phyloP scores from a whole-genome alignment of 805 yeast species.

The Kazachstania kunashirensis region DNA sequence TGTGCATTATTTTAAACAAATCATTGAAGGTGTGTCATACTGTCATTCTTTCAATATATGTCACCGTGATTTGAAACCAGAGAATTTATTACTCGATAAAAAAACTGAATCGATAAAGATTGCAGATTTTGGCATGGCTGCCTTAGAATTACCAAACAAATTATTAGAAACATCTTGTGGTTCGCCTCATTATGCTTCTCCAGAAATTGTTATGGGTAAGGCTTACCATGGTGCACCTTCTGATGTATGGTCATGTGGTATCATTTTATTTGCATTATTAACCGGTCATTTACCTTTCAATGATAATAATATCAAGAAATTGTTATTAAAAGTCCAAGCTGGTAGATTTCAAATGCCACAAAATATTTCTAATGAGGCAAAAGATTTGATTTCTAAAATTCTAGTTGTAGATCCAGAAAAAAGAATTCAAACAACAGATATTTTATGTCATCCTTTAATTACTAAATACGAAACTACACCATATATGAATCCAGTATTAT shows the following conservation, averaged over 20 bases:
- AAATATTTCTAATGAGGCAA: conserved; percentile 53
- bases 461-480: conserved; percentile 42
- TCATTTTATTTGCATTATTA: conserved; percentile 64
- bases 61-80: conserved; percentile 78
- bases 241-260: conserved; percentile 86
- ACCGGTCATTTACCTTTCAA: conserved; percentile 80
- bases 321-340: conserved; percentile 64
- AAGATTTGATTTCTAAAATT: conserved; percentile 55
- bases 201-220: conserved; percentile 72
- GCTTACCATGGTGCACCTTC: conserved; percentile 77
- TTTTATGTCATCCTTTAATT: conserved; percentile 69
- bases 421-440: conserved; percentile 59
- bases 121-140: conserved; percentile 89
- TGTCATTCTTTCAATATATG: conserved; percentile 75
- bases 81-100: conserved; percentile 60
- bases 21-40: conserved; percentile 67
- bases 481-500: conserved; percentile 2
- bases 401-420: conserved; percentile 59
- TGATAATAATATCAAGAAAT: conserved; percentile 65
- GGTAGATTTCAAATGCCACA: conserved; percentile 68
- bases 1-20: conserved; percentile 65
- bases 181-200: conserved; percentile 83
- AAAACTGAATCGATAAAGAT: conserved; percentile 56
- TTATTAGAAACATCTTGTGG: conserved; percentile 76
- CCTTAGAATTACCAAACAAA: conserved; percentile 61